phyloP scores from a whole-genome alignment of 1,284 basidiomycete genomes.

The Microbotryum lychnidis-dioicae region DNA sequence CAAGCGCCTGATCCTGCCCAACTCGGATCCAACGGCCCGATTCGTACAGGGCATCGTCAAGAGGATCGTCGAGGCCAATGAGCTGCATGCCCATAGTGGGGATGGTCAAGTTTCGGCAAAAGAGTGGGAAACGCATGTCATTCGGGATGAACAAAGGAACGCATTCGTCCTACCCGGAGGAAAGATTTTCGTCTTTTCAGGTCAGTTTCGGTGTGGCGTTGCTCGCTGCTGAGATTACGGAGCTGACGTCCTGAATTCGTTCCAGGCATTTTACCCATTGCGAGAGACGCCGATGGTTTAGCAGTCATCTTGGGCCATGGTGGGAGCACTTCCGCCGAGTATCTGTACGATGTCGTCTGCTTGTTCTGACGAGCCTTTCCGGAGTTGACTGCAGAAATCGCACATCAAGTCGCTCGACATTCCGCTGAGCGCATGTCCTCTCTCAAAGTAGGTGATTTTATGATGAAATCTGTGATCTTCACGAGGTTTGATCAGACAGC shows the following conservation, averaged over 20 bases:
- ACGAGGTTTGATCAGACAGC: conserved; percentile 25
- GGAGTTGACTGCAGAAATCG: conserved; percentile 56
- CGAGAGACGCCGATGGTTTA: conserved; percentile 64
- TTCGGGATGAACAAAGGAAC: conserved; percentile 39
- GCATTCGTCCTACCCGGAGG: conserved; percentile 44
- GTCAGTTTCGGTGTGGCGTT: neutral
- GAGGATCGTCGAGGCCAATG: conserved; percentile 63
- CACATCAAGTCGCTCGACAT: conserved; percentile 77
- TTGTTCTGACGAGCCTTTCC: no score
- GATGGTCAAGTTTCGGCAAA: conserved; percentile 34
- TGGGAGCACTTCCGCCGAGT: conserved; percentile 38
- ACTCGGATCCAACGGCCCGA: conserved; percentile 56
- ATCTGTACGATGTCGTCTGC: neutral
- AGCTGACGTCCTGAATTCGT: neutral
- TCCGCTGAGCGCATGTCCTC: conserved; percentile 51
- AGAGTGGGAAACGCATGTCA: conserved; percentile 34
- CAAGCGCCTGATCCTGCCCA: conserved; percentile 54
- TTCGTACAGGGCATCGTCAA: conserved; percentile 63
- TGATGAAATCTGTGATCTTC: conserved; percentile 2
- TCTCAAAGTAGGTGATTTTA: conserved; percentile 21
- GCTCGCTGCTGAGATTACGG: no score
- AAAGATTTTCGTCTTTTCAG: conserved; percentile 71
- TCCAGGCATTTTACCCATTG: conserved; percentile 69
- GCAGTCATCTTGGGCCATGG: conserved; percentile 83
- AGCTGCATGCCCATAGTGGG: conserved; percentile 39